These are phyloP conservation scores for Chenopodium quinoa DNA, from an alignment of 148 eudicot genomes.

Conservation along the genomic window DNA sequence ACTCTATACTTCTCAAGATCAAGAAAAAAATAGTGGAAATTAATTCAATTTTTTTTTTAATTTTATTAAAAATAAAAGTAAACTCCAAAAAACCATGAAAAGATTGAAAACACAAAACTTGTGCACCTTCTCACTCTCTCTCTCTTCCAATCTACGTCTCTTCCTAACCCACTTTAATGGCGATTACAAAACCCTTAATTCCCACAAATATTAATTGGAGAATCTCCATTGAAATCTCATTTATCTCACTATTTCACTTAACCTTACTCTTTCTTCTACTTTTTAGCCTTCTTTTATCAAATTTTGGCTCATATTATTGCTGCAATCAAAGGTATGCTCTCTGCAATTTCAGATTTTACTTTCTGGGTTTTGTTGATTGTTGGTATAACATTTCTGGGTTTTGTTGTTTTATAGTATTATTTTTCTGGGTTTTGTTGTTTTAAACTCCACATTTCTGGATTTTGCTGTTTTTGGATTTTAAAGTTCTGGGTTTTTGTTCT, in stretches of 20 bases:
- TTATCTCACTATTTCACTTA: neutral
- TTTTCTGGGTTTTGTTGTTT: neutral
- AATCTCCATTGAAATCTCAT: neutral
- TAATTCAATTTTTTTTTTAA: neutral
- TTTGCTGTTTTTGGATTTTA: neutral
- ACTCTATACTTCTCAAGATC: neutral
- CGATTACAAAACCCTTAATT: conserved; percentile 20
- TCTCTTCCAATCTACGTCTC: conserved; percentile 33
- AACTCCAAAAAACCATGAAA: conserved; percentile 5
- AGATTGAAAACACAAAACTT: conserved; percentile 19
- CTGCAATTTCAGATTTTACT: neutral
- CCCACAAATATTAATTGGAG: neutral
- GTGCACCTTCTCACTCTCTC: conserved; percentile 10
- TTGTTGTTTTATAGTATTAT: neutral
- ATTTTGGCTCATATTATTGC: neutral
- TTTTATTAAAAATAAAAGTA: neutral
- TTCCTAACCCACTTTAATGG: conserved; percentile 25
- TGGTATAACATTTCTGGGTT: neutral
- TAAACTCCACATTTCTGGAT: neutral
- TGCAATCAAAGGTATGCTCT: conserved; percentile 2
- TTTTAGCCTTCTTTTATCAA: neutral
- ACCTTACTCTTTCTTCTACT: neutral
- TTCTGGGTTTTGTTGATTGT: neutral
- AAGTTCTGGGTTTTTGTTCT: neutral
- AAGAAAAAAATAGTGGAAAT: neutral